Conservation (phyloP, 2,329 filamentous ascomycete genomes). For the Calonectria leucothoes region DNA sequence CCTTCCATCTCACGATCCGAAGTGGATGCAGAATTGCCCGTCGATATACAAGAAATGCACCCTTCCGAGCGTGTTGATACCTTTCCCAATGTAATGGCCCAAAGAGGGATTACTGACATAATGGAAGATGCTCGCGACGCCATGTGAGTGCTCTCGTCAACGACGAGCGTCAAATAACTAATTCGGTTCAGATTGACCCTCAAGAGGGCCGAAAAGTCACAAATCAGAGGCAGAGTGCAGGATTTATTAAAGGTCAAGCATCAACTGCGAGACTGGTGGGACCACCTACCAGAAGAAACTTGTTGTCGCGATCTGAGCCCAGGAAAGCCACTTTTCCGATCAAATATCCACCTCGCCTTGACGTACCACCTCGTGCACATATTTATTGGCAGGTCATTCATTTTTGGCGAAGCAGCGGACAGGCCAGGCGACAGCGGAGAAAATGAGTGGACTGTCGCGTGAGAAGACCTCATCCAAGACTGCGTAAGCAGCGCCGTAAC, state of each 20-base stretch:
- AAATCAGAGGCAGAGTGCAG: not conserved
- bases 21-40: constrained; percentile 20
- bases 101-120: constrained; percentile 30
- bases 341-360: constrained; percentile 35
- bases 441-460: constrained; percentile 13
- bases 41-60: constrained; percentile 26
- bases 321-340: constrained; percentile 34
- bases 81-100: constrained; percentile 33
- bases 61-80: constrained; percentile 26
- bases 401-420: constrained; percentile 19
- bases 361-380: constrained; percentile 33
- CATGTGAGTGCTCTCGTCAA: constrained; percentile 15
- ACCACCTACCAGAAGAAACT: constrained; percentile 26
- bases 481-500: constrained; percentile 26
- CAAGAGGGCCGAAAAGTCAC: constrained; percentile 19
- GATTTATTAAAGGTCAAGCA: constrained; percentile 23
- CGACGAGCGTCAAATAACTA: not conserved
- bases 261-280: constrained; percentile 25
- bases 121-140: constrained; percentile 36
- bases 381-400: constrained; percentile 33
- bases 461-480: constrained; percentile 22
- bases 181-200: constrained; percentile 17
- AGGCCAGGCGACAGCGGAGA: not conserved
- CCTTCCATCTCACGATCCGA: constrained; percentile 30
- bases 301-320: constrained; percentile 33